Percentiles rank a stretch among this genome's conserved stretches.
phyloP scores from a whole-genome alignment of 352 stramenopile genomes.

The Blastocystis sp. region DNA sequence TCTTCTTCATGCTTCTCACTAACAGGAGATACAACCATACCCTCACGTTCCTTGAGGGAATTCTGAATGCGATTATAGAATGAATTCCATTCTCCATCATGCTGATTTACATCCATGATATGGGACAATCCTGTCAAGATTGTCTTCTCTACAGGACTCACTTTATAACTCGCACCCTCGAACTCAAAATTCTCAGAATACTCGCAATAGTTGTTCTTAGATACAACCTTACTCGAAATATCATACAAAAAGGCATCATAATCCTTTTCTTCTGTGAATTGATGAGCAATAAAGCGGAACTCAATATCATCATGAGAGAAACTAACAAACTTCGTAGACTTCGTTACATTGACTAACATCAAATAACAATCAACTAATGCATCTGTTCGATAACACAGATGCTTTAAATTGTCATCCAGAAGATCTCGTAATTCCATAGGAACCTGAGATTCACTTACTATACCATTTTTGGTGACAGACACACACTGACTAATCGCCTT shows the following conservation, averaged over 20 bases:
- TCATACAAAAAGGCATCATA: conserved; percentile 49
- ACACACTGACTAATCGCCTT: background rate
- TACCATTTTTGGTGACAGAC: background rate
- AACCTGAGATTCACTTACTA: background rate
- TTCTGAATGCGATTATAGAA: conserved; percentile 18
- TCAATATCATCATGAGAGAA: background rate
- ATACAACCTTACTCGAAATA: background rate
- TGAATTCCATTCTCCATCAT: conserved; percentile 6
- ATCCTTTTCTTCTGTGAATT: background rate
- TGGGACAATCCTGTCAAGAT: conserved; percentile 5
- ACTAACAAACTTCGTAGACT: conserved; percentile 18
- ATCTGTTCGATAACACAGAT: background rate
- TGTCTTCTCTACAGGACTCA: conserved; percentile 40
- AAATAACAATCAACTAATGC: conserved; percentile 44
- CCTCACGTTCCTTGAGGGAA: background rate
- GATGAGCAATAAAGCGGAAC: conserved; percentile 15
- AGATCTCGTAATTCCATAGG: background rate
- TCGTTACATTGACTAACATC: conserved; percentile 8
- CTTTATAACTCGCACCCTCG: background rate
- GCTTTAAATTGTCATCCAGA: background rate
- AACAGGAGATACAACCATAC: background rate
- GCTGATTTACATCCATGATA: background rate
- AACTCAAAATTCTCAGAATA: background rate
- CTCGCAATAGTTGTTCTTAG: background rate
- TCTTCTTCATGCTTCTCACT: background rate